Evolutionary conservation across 148 eudicot genomes (phyloP), one percentile per base, ranked within the genome.

Genomic region (Rhododendron molle): DNA sequence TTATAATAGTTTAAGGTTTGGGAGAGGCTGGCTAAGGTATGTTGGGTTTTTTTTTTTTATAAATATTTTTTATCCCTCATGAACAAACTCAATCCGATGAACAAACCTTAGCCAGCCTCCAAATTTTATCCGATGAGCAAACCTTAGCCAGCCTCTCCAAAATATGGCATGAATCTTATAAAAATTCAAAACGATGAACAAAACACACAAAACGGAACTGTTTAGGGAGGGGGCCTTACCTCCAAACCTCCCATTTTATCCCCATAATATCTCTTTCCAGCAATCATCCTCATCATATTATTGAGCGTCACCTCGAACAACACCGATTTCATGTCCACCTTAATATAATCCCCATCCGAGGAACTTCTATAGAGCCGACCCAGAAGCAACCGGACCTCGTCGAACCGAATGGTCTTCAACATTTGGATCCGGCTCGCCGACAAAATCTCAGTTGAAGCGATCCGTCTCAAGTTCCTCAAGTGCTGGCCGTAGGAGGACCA

Each of bases 401-500:
- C 65, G 40, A 9, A 62, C 4, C 88, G 87, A 15, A 82, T 50
- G 65, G 36, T 18, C 15, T 46, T 84, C 3, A 83, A 81, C 38
- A 26, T 85, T 5, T 82, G 72, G 26, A 86, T 72, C 21, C 87
- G 76, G 44, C 43, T 65, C 7, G 88, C 21, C 0, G 89, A 85
- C 34, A 83, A 77, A 4, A 87, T 71, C 13, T 89, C 89, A 5
- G 84, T 76, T 0, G 87, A 44, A 12, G 81, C 28, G 7, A 87
- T n/a, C 0, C 85, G 85, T 38, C 91, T 83, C 13, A 87, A 72
- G 69, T 69, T 86, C 46, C 88, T 52, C 91, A 88, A 87, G 81
- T 65, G 52, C 6, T 79, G 76, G 74, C 74, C 89, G 73, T 89
- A 87, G 30, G 89, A 60, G 13, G 86, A 26, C 85, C 80, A 83